phyloP scores from a whole-genome alignment of 495 filamentous ascomycete species.

The Penicillium simplicissimum region DNA sequence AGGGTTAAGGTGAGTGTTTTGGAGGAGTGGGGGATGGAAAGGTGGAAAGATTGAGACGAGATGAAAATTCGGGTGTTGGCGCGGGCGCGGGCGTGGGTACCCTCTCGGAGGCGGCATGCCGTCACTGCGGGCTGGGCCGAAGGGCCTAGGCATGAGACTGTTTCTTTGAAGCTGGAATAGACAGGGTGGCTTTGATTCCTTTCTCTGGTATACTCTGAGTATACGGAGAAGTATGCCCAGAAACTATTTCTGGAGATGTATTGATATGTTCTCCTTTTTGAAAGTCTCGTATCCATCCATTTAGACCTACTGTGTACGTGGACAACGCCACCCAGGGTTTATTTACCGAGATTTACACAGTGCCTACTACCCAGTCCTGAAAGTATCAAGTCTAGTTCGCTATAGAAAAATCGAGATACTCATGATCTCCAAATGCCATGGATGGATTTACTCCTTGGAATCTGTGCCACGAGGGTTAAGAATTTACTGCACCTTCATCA shows the following conservation, averaged over 20 bases:
- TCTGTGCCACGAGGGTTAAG: background rate
- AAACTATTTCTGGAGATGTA: background rate
- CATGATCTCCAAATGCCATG: background rate
- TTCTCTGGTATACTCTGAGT: background rate
- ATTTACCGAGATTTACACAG: background rate
- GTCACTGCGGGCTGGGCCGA: conserved; percentile 19
- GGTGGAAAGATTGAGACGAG: conserved; percentile 30
- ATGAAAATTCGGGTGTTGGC: conserved; percentile 35
- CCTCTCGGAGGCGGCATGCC: conserved; percentile 32
- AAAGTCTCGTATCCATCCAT: background rate
- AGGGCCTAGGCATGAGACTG: conserved; percentile 2
- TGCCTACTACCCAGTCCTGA: background rate
- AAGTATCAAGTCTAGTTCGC: background rate
- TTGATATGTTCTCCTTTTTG: background rate
- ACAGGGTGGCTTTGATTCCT: background rate
- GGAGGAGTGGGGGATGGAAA: conserved; percentile 28
- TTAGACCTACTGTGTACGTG: too few species aligned
- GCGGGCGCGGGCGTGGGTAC: background rate
- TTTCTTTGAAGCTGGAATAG: background rate
- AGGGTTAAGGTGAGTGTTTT: conserved; percentile 33
- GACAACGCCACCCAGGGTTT: background rate
- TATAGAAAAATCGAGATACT: background rate
- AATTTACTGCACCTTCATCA: too few species aligned
- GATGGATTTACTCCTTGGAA: background rate
- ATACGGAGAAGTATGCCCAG: too few species aligned